phyloP scores from a whole-genome alignment of 495 filamentous ascomycete genomes.

The Aspergillus carlsbadensis region DNA sequence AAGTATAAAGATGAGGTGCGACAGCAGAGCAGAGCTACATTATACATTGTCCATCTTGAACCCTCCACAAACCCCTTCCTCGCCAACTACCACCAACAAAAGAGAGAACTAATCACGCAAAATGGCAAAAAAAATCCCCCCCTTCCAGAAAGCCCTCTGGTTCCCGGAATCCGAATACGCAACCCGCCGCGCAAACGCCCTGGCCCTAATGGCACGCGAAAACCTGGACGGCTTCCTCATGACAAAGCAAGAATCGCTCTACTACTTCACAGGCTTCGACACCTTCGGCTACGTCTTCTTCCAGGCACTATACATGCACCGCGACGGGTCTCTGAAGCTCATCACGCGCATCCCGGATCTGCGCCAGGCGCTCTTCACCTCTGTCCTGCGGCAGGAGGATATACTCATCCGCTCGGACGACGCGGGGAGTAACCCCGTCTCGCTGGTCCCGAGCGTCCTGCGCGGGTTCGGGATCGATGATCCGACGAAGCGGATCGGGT shows the following conservation, averaged over 20 bases:
- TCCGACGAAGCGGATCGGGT: slow-evolving; percentile 21
- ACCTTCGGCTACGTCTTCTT: slow-evolving; percentile 31
- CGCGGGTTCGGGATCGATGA: slow-evolving; percentile 22
- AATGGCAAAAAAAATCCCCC: slow-evolving; percentile 21
- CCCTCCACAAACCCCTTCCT: too few relatives aligned
- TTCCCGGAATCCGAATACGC: slow-evolving; percentile 21
- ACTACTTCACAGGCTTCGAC: slow-evolving; percentile 27
- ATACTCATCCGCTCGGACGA: slow-evolving; percentile 26
- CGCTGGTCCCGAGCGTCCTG: slow-evolving; percentile 21
- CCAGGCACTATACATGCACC: slow-evolving; percentile 28
- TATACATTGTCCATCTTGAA: too few relatives aligned
- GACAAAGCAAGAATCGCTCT: slow-evolving; percentile 28
- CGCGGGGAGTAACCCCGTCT: slow-evolving; percentile 23
- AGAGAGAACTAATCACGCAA: not conserved
- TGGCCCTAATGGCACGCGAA: slow-evolving; percentile 23
- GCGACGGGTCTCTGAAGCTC: slow-evolving; percentile 21
- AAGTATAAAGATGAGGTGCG: too few relatives aligned
- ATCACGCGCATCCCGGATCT: slow-evolving; percentile 27
- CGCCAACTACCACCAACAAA: not conserved
- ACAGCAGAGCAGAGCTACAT: too few relatives aligned
- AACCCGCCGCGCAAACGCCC: slow-evolving; percentile 13
- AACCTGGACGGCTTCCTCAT: slow-evolving; percentile 27
- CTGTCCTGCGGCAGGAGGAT: slow-evolving; percentile 19
- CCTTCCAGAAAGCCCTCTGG: slow-evolving; percentile 23
- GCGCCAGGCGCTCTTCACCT: slow-evolving; percentile 26